Base-by-base conservation (phyloP, 345 rosid genomes). In the Acer negundo region DNA sequence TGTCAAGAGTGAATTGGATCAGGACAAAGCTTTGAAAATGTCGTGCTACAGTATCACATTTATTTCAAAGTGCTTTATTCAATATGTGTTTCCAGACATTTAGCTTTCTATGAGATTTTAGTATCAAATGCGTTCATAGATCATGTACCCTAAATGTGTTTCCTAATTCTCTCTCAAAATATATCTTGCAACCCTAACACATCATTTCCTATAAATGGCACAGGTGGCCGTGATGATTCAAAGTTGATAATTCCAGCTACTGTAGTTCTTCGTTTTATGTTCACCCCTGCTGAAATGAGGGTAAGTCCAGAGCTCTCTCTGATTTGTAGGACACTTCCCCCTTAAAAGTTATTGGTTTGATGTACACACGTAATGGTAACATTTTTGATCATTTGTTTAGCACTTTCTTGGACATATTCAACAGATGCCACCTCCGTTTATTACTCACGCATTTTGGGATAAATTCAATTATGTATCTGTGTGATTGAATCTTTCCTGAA, bases 161-260 rank as follows among this genome's bases (percentile, higher is more conserved):
- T 59, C 26, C 63, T 46, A 46, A 46, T 24, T 59, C 11, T 58
- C 26, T 8, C 63, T 0, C 26, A 59, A 59, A 59, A n/a, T 62
- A 24, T 24, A 68, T 62, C 26, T 11, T 73, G 44, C 74, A 62
- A 4, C 28, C 55, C 56, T 69, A 42, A 12, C 68, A 67, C 67
- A 49, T 70, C 42, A 24, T 56, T 22, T 68, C 58, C 61, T 73
- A 70, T 78, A 24, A 59, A 69, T 85, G 80, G 64, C 58, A 47
- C 83, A 97, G 98, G 99, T 82, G 99, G 97, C 65, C 92, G 84
- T 62, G 99, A 97, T 84, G 98, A 97, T 87, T 88, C 93, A 63
- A 97, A 97, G 90, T 74, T 93, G 77, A 78, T 81, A 55, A 85
- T 94, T 80, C 93, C 97, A 51, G 89, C 93, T 19, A 91, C 97